Percentiles rank a stretch among this genome's conserved stretches.
These are phyloP conservation scores for Xylaria sp. DNA, from an alignment of 2,329 filamentous ascomycete genomes.

Conservation along the genomic window DNA sequence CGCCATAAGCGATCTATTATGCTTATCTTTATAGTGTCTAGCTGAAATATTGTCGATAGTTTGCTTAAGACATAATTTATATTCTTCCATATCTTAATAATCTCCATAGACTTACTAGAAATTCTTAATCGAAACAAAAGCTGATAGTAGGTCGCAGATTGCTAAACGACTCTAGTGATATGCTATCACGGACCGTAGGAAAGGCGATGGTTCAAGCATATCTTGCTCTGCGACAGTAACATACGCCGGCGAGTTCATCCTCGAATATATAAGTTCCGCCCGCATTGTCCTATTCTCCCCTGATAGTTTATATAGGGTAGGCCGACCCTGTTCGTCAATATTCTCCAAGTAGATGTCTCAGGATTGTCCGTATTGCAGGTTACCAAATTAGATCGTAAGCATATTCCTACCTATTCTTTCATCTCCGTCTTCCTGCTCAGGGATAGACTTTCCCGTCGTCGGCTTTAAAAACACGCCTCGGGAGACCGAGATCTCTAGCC, in stretches of 20 bases:
- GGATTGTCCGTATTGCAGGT: slow-evolving; percentile 70
- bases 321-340: slow-evolving; percentile 32
- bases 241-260: slow-evolving; percentile 34
- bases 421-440: slow-evolving; percentile 45
- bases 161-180: slow-evolving; percentile 65
- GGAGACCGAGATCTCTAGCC: slow-evolving; percentile 56
- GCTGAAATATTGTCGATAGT: slow-evolving; percentile 53
- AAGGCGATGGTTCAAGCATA: slow-evolving; percentile 37
- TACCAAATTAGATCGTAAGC: slow-evolving; percentile 59
- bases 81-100: not conserved
- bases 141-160: slow-evolving; percentile 62
- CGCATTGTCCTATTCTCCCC: slow-evolving; percentile 47
- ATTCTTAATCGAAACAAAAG: slow-evolving; percentile 55
- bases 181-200: slow-evolving; percentile 53
- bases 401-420: slow-evolving; percentile 29
- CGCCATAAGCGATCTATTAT: slow-evolving; percentile 59
- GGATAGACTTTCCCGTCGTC: slow-evolving; percentile 55
- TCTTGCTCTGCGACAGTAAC: slow-evolving; percentile 30
- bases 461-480: slow-evolving; percentile 53
- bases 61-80: slow-evolving; percentile 42
- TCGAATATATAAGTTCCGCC: slow-evolving; percentile 52
- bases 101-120: slow-evolving; percentile 52
- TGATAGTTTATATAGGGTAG: slow-evolving; percentile 9
- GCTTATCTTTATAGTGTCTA: slow-evolving; percentile 50
- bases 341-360: slow-evolving; percentile 63